Conservation (phyloP, 2,329 filamentous ascomycete genomes). For the Leptographium flavum region DNA sequence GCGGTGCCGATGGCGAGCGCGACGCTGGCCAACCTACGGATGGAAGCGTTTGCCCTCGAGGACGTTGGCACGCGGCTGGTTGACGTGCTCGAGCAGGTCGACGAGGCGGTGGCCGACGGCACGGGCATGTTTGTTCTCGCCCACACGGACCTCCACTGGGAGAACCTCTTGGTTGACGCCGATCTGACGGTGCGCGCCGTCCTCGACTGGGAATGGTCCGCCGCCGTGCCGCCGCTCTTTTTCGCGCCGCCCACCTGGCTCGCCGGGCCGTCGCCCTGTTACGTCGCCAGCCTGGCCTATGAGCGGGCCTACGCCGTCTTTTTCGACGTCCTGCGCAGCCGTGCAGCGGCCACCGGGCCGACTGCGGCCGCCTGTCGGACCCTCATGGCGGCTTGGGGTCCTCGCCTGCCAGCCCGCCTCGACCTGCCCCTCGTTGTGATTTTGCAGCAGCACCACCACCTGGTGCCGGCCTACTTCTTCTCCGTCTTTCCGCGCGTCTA, state of each 20-base stretch:
- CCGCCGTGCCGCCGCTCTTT: constrained; percentile 6
- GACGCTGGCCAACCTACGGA: constrained; percentile 1
- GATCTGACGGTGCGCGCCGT: constrained; percentile 12
- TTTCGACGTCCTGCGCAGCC: background rate
- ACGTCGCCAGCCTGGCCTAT: background rate
- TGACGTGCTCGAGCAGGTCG: background rate
- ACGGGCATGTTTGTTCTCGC: constrained; percentile 12
- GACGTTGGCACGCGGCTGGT: constrained; percentile 10
- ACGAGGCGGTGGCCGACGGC: too few species aligned
- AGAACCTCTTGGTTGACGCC: constrained; percentile 15
- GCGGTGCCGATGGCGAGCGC: constrained; percentile 2
- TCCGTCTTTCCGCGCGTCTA: background rate
- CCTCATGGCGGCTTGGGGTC: background rate
- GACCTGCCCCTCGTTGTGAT: constrained; percentile 1
- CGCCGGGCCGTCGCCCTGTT: constrained; percentile 5
- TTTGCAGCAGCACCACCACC: constrained; percentile 1
- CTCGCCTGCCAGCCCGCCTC: background rate
- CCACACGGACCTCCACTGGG: constrained; percentile 12
- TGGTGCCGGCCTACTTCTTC: constrained; percentile 3
- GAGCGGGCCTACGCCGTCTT: background rate
- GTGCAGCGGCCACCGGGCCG: too few species aligned
- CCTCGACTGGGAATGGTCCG: constrained; percentile 16
- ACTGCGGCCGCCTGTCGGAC: background rate
- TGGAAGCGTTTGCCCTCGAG: constrained; percentile 7
- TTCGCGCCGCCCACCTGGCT: constrained; percentile 10